Conservation (phyloP, 257 asterid genomes). For the Ophiorrhiza pumila region DNA sequence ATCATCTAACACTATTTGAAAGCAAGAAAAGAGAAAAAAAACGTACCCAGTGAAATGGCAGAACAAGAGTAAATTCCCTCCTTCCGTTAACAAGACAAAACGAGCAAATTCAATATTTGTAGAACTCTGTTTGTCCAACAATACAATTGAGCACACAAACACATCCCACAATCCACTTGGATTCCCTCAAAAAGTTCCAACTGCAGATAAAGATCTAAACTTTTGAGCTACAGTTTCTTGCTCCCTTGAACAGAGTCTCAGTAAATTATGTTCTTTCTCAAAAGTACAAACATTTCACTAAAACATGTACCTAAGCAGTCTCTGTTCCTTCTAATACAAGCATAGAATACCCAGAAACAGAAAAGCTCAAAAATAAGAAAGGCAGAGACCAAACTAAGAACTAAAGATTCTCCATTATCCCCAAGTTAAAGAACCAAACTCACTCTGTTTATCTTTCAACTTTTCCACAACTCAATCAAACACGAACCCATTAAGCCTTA, state of each 20-base stretch:
- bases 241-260: not conserved
- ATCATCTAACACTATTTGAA: not conserved
- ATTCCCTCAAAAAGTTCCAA: not conserved
- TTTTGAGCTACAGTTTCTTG: not conserved
- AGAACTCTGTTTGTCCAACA: not conserved
- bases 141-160: not conserved
- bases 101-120: constrained; percentile 2
- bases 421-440: constrained; percentile 6
- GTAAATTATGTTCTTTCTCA: not conserved
- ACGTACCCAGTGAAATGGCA: constrained; percentile 10
- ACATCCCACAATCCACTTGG: not conserved
- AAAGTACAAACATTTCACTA: not conserved
- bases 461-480: not conserved
- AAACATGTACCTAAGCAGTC: constrained; percentile 4
- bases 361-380: not conserved
- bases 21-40: not conserved
- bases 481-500: not conserved
- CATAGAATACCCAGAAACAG: constrained; percentile 5
- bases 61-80: constrained; percentile 7
- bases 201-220: constrained; percentile 1
- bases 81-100: constrained; percentile 2
- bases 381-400: constrained; percentile 7
- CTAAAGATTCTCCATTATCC: not conserved
- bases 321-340: constrained; percentile 17
- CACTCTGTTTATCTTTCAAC: not conserved